These are phyloP conservation scores for Aureobasidium sp. DNA, from an alignment of 2,329 filamentous ascomycete genomes.

Conservation along the genomic window DNA sequence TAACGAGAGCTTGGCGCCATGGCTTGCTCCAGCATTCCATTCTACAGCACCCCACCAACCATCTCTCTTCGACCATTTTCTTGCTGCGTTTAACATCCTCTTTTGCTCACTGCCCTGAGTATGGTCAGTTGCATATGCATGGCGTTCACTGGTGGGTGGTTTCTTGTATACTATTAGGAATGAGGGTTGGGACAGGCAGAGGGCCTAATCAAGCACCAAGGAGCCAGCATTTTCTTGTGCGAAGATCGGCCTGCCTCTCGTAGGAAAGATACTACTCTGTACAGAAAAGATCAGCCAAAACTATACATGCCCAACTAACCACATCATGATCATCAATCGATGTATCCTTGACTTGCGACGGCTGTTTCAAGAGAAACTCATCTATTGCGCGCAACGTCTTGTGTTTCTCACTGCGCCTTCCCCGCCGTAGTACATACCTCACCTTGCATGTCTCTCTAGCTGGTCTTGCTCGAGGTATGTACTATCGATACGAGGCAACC, in stretches of 20 bases:
- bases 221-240: not conserved
- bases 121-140: slow-evolving; percentile 2
- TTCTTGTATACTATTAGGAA: slow-evolving; percentile 2
- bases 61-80: not conserved
- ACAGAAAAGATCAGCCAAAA: not conserved
- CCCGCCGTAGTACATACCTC: not conserved
- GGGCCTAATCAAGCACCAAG: not conserved
- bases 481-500: not conserved
- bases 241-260: not conserved
- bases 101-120: not conserved
- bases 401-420: not conserved
- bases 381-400: not conserved
- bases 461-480: not conserved
- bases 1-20: slow-evolving; percentile 7
- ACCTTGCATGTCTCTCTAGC: not conserved
- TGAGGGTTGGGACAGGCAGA: not conserved
- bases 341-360: not conserved
- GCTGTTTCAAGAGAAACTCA: not conserved
- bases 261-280: not conserved
- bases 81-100: not conserved
- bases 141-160: not conserved
- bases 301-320: not conserved
- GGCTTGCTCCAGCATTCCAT: slow-evolving; percentile 2
- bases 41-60: not conserved
- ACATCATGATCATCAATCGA: not conserved